Conservation (phyloP, 1,284 basidiomycete species). For the Ceratobasidium sp. region DNA sequence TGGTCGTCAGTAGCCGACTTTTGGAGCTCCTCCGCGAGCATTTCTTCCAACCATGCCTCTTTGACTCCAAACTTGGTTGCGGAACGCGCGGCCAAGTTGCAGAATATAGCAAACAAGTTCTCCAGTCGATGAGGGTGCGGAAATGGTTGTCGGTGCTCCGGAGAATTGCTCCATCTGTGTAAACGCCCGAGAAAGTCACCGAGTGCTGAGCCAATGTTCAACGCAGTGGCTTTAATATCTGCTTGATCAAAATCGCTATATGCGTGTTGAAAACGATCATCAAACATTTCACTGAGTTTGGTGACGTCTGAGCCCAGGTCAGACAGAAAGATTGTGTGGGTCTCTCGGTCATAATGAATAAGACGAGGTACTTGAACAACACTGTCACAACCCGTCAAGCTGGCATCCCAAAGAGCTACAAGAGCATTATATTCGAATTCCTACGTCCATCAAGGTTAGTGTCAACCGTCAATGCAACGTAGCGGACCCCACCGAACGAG, state of each 20-base stretch:
- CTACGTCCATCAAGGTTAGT: neutral
- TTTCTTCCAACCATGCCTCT: neutral
- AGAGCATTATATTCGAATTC: slow-evolving; percentile 8
- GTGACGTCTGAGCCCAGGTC: neutral
- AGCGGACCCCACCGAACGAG: neutral
- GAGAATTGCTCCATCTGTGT: neutral
- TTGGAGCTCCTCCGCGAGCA: neutral
- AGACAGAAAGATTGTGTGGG: slow-evolving; percentile 12
- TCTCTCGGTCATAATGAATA: slow-evolving; percentile 1
- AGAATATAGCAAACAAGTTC: neutral
- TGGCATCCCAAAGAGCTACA: neutral
- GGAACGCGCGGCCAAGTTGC: neutral
- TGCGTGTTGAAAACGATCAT: neutral
- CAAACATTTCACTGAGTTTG: neutral
- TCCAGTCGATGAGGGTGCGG: neutral
- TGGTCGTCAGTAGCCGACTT: neutral
- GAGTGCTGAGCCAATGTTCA: neutral
- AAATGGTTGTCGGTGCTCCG: neutral
- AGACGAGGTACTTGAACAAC: slow-evolving; percentile 3
- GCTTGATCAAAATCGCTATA: neutral
- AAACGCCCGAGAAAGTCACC: slow-evolving; percentile 5
- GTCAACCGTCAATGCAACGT: too few relatives aligned
- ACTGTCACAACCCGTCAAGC: neutral
- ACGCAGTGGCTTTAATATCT: neutral
- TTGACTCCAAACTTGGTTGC: neutral